Conservation (phyloP, 2,329 filamentous ascomycete species). For the Chrysoporthe cubensis region DNA sequence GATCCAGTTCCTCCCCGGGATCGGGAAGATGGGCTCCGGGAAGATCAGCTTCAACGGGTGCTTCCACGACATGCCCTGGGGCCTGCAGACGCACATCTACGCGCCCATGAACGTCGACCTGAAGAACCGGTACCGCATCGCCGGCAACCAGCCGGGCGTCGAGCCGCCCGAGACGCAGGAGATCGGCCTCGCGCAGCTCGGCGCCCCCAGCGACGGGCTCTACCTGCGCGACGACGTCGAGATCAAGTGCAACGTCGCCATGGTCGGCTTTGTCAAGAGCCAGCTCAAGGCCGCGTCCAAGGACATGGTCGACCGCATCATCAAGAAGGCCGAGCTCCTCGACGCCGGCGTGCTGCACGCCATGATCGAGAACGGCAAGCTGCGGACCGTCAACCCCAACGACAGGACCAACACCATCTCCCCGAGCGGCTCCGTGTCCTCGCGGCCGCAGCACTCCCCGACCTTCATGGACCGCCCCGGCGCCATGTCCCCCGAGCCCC, state of each 20-base stretch:
- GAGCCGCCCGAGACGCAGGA: conserved; percentile 66
- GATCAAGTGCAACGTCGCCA: conserved; percentile 69
- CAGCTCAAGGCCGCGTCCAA: conserved; percentile 69
- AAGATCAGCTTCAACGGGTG: conserved; percentile 72
- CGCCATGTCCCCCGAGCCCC: conserved; percentile 37
- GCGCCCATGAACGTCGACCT: conserved; percentile 69
- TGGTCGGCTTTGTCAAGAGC: conserved; percentile 68
- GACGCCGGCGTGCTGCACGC: conserved; percentile 68
- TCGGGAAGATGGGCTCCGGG: conserved; percentile 66
- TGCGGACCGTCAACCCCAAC: conserved; percentile 61
- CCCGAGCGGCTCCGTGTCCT: conserved; percentile 21
- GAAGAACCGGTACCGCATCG: conserved; percentile 69
- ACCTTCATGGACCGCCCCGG: conserved; percentile 13
- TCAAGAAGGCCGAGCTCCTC: conserved; percentile 72
- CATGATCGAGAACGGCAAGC: conserved; percentile 68
- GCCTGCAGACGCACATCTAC: conserved; percentile 73
- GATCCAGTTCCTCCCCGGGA: conserved; percentile 69
- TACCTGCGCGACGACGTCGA: conserved; percentile 74
- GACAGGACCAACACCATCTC: conserved; percentile 46
- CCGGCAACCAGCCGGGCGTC: conserved; percentile 68
- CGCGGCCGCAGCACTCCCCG: conserved; percentile 23
- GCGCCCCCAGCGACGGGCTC: conserved; percentile 65
- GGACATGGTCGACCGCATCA: conserved; percentile 69
- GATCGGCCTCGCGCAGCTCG: conserved; percentile 61
- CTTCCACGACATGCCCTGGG: conserved; percentile 74